A percentile compares a stretch with the other conserved stretches of the same genome.
These are phyloP conservation scores for Dactylellina haptotyla DNA, from an alignment of 2,329 filamentous ascomycete genomes.

Conservation along the genomic window DNA sequence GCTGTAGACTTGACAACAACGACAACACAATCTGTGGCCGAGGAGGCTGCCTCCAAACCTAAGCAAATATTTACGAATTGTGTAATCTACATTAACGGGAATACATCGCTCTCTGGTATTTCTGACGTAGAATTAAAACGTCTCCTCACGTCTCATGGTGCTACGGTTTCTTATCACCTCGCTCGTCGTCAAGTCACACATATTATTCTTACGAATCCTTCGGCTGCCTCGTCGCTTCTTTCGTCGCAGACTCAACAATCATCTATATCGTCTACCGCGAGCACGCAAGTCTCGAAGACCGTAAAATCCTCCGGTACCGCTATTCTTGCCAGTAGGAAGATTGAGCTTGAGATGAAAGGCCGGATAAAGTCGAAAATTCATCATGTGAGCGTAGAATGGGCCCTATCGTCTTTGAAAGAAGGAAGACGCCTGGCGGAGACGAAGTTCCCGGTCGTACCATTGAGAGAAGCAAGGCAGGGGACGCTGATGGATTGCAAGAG, in stretches of 20 bases:
- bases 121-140: slow-evolving; percentile 89
- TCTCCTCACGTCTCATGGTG: slow-evolving; percentile 78
- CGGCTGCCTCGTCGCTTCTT: slow-evolving; percentile 10
- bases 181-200: slow-evolving; percentile 82
- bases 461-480: slow-evolving; percentile 54
- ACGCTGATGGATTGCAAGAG: slow-evolving; percentile 40
- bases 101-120: slow-evolving; percentile 78
- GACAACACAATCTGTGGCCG: slow-evolving; percentile 28
- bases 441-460: slow-evolving; percentile 54
- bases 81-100: slow-evolving; percentile 84
- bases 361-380: slow-evolving; percentile 49
- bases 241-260: slow-evolving; percentile 10
- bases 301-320: slow-evolving; percentile 44
- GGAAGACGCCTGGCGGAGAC: slow-evolving; percentile 79
- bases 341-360: slow-evolving; percentile 48
- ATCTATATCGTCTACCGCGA: background rate
- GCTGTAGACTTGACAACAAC: slow-evolving; percentile 14
- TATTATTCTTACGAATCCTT: slow-evolving; percentile 72
- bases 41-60: slow-evolving; percentile 12
- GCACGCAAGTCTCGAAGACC: slow-evolving; percentile 39
- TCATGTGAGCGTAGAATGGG: slow-evolving; percentile 63
- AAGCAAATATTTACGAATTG: slow-evolving; percentile 74
- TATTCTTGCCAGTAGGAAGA: slow-evolving; percentile 34
- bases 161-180: slow-evolving; percentile 74
- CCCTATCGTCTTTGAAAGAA: slow-evolving; percentile 81